phyloP scores from a whole-genome alignment of 495 filamentous ascomycete genomes.

The Oidiodendron maius region DNA sequence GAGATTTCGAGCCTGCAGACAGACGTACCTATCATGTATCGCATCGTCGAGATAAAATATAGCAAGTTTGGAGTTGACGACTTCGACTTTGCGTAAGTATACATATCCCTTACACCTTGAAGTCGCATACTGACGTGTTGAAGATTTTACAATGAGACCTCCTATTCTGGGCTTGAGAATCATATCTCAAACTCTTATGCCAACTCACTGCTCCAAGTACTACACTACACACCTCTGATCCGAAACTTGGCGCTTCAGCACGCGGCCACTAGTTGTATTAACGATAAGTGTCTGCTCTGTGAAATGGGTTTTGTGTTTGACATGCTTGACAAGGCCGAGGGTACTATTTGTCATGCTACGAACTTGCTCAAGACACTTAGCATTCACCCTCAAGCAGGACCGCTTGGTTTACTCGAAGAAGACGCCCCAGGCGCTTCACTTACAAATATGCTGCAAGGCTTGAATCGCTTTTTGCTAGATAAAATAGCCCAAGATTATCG shows the following conservation, averaged over 20 bases:
- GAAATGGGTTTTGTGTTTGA: conserved; percentile 95
- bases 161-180: conserved; percentile 86
- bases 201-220: conserved; percentile 86
- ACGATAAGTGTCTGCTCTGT: conserved; percentile 81
- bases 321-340: conserved; percentile 94
- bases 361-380: conserved; percentile 89
- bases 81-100: conserved; percentile 83
- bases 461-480: conserved; percentile 71
- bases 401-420: conserved; percentile 75
- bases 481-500: conserved; percentile 66
- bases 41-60: conserved; percentile 92
- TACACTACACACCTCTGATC: conserved; percentile 82
- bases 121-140: conserved; percentile 5
- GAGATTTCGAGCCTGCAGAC: conserved; percentile 55
- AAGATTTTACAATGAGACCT: conserved; percentile 89
- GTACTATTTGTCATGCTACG: conserved; percentile 92
- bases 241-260: conserved; percentile 90
- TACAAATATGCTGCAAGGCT: conserved; percentile 66
- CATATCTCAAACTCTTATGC: conserved; percentile 95
- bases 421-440: conserved; percentile 62
- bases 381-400: conserved; percentile 65
- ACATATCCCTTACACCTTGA: not conserved
- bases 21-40: conserved; percentile 80
- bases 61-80: conserved; percentile 96
- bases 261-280: conserved; percentile 73